Evolutionary conservation across 2,329 filamentous ascomycete genomes (phyloP), one percentile per base, ranked within the genome.

Genomic region (Hymenoscyphus albidus): DNA sequence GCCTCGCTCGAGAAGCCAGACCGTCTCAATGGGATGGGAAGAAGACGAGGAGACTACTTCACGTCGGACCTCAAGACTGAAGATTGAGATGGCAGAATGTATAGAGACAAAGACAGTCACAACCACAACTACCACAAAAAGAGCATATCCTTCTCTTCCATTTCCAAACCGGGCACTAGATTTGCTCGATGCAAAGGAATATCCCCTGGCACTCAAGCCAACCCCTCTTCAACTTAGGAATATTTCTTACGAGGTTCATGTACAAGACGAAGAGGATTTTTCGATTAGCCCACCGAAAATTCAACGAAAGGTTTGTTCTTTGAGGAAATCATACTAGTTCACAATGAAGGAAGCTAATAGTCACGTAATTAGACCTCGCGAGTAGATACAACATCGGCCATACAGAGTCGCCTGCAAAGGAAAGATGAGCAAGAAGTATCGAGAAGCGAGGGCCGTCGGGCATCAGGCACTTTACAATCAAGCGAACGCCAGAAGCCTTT

Each of bases 61-160:
- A 62, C 65, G 67, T 57, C 63, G 65, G 48, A 71, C 70, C 27
- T 72, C 73, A 10, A 73, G 71, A 54, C 62, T 76, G n/a, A 72
- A 75, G 61, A 74, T 88, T 69, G 83, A 85, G 68, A 79, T 88
- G 58, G 84, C 84, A 66, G 85, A 88, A 72, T 88, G 85, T 70
- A 84, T 88, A 73, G 86, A 88, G 77, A 88, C 86, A 16, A 88
- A 86, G 76, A 88, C 85, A 12, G 87, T 97, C 67, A 97, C 93
- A 1, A 97, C 94, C 0, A 97, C 93, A 0, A 97, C 93, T 0
- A 96, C 92, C 0, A 96, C 93, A 1, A 91, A 92, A 69, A 88
- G 76, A 83, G 92, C 78, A 77, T 96, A 95, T 70, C 93, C 94
- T 58, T 92, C 92, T n/a, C 81, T 97, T 64, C 82, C 91, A 63